Evolutionary conservation across 2,329 filamentous ascomycete genomes (phyloP).

Genomic region (Pezicula neosporulosa): DNA sequence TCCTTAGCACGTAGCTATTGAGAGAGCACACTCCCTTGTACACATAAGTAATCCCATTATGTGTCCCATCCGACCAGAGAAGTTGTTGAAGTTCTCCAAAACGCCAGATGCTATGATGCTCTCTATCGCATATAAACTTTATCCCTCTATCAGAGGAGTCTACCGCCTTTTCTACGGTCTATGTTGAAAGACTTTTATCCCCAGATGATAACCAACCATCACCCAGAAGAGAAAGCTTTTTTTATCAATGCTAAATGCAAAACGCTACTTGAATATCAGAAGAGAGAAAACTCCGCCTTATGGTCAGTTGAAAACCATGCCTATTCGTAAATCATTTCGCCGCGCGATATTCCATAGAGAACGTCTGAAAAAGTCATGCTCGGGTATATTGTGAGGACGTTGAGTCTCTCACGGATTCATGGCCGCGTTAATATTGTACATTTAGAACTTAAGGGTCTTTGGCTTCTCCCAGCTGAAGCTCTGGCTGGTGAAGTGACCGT

Average conservation of each 20-base stretch:
- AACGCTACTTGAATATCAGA: constrained; percentile 9
- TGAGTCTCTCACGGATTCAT: constrained; percentile 26
- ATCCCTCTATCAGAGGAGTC: constrained; percentile 5
- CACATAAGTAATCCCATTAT: background rate
- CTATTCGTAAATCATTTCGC: constrained; percentile 29
- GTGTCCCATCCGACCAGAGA: constrained; percentile 19
- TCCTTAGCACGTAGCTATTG: constrained; percentile 1
- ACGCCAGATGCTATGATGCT: constrained; percentile 30
- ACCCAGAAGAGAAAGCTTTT: constrained; percentile 18
- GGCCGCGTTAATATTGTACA: constrained; percentile 14
- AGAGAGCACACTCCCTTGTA: constrained; percentile 4
- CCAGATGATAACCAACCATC: constrained; percentile 11
- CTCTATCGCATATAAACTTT: constrained; percentile 17
- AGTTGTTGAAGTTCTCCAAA: constrained; percentile 34
- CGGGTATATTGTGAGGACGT: constrained; percentile 21
- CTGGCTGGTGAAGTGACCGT: constrained; percentile 99
- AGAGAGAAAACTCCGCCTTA: constrained; percentile 18
- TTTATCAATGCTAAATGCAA: constrained; percentile 5
- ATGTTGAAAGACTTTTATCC: constrained; percentile 34
- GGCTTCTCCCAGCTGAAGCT: constrained; percentile 97
- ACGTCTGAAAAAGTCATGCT: constrained; percentile 14
- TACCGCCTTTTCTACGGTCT: constrained; percentile 29
- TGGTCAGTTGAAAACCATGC: constrained; percentile 31
- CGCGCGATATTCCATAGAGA: constrained; percentile 25
- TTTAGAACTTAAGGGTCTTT: constrained; percentile 89